Evolutionary conservation across 768 basidiomycete species (phyloP).

Genomic region (Mycena venus): DNA sequence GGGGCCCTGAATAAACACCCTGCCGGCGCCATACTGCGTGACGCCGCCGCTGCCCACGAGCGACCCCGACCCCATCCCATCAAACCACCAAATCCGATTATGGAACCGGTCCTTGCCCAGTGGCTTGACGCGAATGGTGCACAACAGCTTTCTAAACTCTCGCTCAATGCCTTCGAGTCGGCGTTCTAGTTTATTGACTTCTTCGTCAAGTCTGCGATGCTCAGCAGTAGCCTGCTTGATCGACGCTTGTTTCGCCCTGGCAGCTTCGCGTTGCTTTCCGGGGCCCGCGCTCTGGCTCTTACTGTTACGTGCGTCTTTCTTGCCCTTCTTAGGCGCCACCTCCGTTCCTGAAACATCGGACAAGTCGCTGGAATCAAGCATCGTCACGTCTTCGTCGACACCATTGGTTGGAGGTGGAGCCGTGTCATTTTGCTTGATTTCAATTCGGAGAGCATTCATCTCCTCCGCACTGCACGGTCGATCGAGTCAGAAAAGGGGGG

Average conservation of each 20-base stretch:
- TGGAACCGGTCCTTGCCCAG: conserved; percentile 94
- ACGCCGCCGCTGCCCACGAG: conserved; percentile 84
- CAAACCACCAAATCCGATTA: conserved; percentile 98
- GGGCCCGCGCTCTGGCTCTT: conserved; percentile 70
- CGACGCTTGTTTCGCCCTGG: conserved; percentile 82
- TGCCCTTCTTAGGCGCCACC: conserved; percentile 70
- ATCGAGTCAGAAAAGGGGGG: conserved; percentile 24
- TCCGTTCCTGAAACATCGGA: conserved; percentile 79
- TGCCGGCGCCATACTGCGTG: conserved; percentile 88
- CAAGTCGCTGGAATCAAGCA: conserved; percentile 79
- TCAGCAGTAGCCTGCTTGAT: conserved; percentile 87
- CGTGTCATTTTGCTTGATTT: conserved; percentile 62
- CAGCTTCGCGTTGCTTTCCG: conserved; percentile 86
- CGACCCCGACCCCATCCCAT: conserved; percentile 91
- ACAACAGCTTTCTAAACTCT: conserved; percentile 92
- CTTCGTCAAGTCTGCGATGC: conserved; percentile 88
- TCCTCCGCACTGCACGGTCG: conserved; percentile 71
- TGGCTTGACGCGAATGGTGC: conserved; percentile 88
- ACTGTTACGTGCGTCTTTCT: conserved; percentile 62
- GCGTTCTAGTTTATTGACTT: conserved; percentile 85
- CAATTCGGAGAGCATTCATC: conserved; percentile 74
- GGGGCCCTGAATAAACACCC: conserved; percentile 94
- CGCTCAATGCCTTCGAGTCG: conserved; percentile 90
- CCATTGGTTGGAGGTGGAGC: conserved; percentile 43
- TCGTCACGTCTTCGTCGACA: conserved; percentile 69